phyloP scores from a whole-genome alignment of 768 basidiomycete genomes.

The Psilocybe cyanescens region DNA sequence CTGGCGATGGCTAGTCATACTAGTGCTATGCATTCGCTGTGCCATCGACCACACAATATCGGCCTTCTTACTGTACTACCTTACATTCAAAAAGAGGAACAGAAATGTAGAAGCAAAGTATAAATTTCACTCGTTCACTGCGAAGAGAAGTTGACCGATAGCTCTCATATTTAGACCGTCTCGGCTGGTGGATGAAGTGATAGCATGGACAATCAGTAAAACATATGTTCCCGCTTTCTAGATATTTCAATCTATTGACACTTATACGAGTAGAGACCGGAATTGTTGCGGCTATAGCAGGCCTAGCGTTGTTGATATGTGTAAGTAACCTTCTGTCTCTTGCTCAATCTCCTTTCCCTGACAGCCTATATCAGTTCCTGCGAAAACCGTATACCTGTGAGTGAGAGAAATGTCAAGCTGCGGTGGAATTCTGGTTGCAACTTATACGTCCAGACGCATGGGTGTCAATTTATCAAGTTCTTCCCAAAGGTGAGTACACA shows the following conservation, averaged over 20 bases:
- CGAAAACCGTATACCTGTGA: not conserved
- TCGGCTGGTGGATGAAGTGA: not conserved
- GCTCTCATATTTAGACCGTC: not conserved
- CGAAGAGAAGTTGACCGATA: not conserved
- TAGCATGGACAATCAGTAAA: constrained; percentile 1
- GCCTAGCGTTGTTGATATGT: not conserved
- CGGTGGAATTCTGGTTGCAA: not conserved
- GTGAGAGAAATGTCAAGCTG: not conserved
- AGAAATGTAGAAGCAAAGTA: not conserved
- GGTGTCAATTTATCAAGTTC: not conserved
- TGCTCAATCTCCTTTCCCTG: not conserved
- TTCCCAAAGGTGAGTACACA: not conserved
- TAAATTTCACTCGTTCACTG: not conserved
- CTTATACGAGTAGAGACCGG: not conserved
- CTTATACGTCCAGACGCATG: not conserved
- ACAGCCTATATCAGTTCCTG: not conserved
- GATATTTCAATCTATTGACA: not conserved
- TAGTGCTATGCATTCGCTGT: not conserved
- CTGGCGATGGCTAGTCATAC: not conserved
- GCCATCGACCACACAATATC: not conserved
- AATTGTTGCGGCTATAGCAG: not conserved
- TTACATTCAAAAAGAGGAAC: not conserved
- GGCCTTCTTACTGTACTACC: not conserved
- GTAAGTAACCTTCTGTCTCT: not conserved
- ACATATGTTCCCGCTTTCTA: not conserved